Conservation (phyloP, 352 stramenopile genomes). For the Phytophthora fragariae region DNA sequence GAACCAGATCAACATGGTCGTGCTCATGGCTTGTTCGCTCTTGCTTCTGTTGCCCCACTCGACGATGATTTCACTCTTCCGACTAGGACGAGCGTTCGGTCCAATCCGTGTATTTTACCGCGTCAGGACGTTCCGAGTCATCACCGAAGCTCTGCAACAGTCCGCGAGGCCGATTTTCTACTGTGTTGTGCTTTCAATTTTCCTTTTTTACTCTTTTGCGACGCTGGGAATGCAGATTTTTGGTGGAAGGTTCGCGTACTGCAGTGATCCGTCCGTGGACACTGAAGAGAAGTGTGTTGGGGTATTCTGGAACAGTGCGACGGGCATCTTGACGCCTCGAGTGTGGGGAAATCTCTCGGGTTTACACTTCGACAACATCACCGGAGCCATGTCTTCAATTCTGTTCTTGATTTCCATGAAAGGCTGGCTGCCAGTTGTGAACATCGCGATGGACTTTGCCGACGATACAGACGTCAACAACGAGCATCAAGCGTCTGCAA, state of each 20-base stretch:
- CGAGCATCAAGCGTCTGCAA: conserved; percentile 71
- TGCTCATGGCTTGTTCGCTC: conserved; percentile 78
- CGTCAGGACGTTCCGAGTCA: conserved; percentile 86
- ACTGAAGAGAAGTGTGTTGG: conserved; percentile 62
- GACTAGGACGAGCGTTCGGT: conserved; percentile 78
- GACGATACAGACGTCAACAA: conserved; percentile 61
- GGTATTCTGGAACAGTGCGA: conserved; percentile 63
- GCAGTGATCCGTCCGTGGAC: conserved; percentile 72
- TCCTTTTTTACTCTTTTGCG: conserved; percentile 87
- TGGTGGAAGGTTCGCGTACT: conserved; percentile 79
- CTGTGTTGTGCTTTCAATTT: conserved; percentile 78
- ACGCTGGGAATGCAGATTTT: conserved; percentile 90
- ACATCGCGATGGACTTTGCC: conserved; percentile 76
- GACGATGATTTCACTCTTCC: conserved; percentile 78
- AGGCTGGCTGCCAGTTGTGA: conserved; percentile 85
- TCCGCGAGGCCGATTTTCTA: conserved; percentile 84
- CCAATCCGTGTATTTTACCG: conserved; percentile 88
- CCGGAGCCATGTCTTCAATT: conserved; percentile 75
- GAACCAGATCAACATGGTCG: conserved; percentile 89
- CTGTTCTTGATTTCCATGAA: conserved; percentile 89
- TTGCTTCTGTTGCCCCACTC: conserved; percentile 79
- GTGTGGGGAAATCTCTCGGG: conserved; percentile 83
- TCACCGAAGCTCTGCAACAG: conserved; percentile 82
- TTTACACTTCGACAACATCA: conserved; percentile 89
- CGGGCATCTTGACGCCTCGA: conserved; percentile 65